These are phyloP conservation scores for Rosa lucieae DNA, from an alignment of 306 rosid species.

Conservation along the genomic window DNA sequence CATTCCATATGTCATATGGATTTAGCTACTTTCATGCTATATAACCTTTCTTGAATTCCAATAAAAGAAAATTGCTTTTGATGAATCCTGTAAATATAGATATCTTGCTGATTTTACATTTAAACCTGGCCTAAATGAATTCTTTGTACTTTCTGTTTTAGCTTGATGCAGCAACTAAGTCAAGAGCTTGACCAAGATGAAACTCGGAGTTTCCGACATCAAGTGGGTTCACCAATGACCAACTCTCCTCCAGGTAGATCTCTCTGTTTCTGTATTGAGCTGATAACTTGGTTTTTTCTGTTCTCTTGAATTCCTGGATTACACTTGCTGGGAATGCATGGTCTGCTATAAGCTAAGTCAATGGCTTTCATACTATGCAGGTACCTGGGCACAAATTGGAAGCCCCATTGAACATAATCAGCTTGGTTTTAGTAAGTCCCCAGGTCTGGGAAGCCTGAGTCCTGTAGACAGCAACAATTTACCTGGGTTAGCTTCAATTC, in stretches of 20 bases:
- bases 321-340: conserved; percentile 15
- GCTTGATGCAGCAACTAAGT: conserved; percentile 87
- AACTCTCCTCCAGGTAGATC: conserved; percentile 86
- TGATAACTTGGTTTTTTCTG: conserved; percentile 7
- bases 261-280: conserved; percentile 18
- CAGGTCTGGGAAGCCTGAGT: conserved; percentile 64
- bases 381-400: conserved; percentile 77
- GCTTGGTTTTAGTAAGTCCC: conserved; percentile 63
- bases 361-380: conserved; percentile 33
- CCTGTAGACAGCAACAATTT: conserved; percentile 67
- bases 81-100: background rate
- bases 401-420: conserved; percentile 78
- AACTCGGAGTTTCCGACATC: conserved; percentile 58
- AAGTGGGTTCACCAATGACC: conserved; percentile 78
- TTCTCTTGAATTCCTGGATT: conserved; percentile 8
- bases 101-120: background rate
- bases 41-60: background rate
- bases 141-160: conserved; percentile 17
- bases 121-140: conserved; percentile 16
- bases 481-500: conserved; percentile 85
- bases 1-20: background rate
- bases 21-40: background rate
- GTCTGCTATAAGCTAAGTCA: conserved; percentile 25
- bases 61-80: background rate
- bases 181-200: conserved; percentile 93